Conservation (phyloP, 1,284 basidiomycete species). For the Ceratobasidium papillatum region DNA sequence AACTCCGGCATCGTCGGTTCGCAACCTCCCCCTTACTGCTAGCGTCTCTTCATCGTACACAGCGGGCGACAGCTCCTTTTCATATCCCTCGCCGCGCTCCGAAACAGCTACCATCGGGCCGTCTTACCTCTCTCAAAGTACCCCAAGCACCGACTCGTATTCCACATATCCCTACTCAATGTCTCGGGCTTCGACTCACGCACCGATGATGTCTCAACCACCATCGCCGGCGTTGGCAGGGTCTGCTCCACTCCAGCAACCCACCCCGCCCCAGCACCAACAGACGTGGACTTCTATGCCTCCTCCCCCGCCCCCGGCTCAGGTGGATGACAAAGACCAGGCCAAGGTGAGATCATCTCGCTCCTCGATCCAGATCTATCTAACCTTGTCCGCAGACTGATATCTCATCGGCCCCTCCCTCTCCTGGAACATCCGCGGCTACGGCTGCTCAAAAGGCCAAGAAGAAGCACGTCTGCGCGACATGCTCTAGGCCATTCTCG, state of each 20-base stretch:
- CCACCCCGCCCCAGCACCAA: slow-evolving; percentile 39
- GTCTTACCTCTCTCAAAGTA: slow-evolving; percentile 17
- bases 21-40: slow-evolving; percentile 19
- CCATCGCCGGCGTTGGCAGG: slow-evolving; percentile 38
- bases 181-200: slow-evolving; percentile 26
- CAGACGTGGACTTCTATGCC: slow-evolving; percentile 37
- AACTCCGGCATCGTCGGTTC: slow-evolving; percentile 32
- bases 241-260: slow-evolving; percentile 40
- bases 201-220: slow-evolving; percentile 37
- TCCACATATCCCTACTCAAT: slow-evolving; percentile 16
- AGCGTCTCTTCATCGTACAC: slow-evolving; percentile 20
- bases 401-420: slow-evolving; percentile 24
- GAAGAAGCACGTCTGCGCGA: slow-evolving; percentile 66
- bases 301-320: slow-evolving; percentile 40
- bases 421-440: slow-evolving; percentile 23
- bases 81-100: slow-evolving; percentile 32
- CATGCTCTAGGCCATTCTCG: slow-evolving; percentile 77
- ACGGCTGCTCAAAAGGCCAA: slow-evolving; percentile 46
- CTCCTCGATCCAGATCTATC: slow-evolving; percentile 15
- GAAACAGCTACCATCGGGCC: slow-evolving; percentile 32
- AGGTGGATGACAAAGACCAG: slow-evolving; percentile 27
- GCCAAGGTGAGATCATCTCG: slow-evolving; percentile 30
- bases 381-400: slow-evolving; percentile 21
- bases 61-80: slow-evolving; percentile 19
- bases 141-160: background rate